phyloP scores from a whole-genome alignment of 2,329 filamentous ascomycete genomes.

The Aspergillus sp. region DNA sequence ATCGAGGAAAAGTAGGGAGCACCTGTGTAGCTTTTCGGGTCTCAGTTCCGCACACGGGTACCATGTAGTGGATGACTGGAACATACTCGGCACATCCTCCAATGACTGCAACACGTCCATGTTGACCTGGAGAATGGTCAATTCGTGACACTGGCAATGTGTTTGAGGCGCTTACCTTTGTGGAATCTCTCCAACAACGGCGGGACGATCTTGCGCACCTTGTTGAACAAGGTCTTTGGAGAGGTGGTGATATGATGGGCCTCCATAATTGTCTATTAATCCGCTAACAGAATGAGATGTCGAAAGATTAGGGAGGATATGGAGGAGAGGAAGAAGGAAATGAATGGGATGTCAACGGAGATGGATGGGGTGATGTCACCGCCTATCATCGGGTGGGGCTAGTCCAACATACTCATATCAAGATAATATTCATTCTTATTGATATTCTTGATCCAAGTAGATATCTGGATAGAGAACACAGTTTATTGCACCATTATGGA shows the following conservation, averaged over 20 bases:
- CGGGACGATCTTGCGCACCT: conserved; percentile 85
- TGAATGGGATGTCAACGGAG: background rate
- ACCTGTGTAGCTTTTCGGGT: conserved; percentile 69
- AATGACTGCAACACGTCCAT: conserved; percentile 89
- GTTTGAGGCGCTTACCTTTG: conserved; percentile 64
- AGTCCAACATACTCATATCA: conserved; percentile 3
- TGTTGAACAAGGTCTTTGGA: conserved; percentile 73
- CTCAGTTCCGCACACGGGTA: conserved; percentile 8
- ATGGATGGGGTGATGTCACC: conserved; percentile 33
- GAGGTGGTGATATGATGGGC: conserved; percentile 57
- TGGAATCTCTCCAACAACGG: conserved; percentile 95
- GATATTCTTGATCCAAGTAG: background rate
- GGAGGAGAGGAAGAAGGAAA: background rate
- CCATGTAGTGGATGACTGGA: background rate
- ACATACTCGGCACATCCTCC: conserved; percentile 80
- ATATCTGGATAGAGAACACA: conserved; percentile 4
- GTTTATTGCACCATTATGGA: too few species aligned
- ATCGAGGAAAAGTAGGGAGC: conserved; percentile 98
- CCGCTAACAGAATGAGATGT: background rate
- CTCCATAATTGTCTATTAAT: conserved; percentile 25
- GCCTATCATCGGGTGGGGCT: conserved; percentile 28
- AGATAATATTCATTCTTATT: background rate
- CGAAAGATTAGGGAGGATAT: background rate
- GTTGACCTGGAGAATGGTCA: conserved; percentile 63
- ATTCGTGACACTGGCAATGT: background rate